Conservation (phyloP, 106 monocot genomes). For the Dendrobium huoshanense region DNA sequence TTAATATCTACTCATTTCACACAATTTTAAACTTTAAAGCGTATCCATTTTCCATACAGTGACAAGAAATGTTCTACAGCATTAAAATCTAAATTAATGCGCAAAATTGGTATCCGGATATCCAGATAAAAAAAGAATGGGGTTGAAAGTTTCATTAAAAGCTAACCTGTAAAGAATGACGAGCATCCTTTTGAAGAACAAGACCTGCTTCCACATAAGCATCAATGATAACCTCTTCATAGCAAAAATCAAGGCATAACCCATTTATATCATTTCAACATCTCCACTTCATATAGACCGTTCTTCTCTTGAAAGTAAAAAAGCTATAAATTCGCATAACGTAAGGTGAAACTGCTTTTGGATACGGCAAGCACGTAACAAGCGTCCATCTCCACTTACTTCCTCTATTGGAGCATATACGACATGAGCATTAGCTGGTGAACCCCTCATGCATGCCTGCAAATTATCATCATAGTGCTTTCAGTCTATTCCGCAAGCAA, state of each 20-base stretch:
- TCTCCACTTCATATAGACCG: neutral
- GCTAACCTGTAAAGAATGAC: constrained; percentile 57
- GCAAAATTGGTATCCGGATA: neutral
- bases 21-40: no score
- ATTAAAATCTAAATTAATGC: no score
- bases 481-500: neutral
- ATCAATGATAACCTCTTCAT: constrained; percentile 70
- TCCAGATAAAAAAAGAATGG: neutral
- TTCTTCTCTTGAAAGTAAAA: neutral
- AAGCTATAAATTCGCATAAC: constrained; percentile 5
- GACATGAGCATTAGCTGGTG: constrained; percentile 77
- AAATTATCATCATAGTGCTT: constrained; percentile 11
- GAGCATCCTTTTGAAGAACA: constrained; percentile 73
- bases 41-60: no score
- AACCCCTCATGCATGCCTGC: constrained; percentile 90
- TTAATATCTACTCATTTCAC: no score
- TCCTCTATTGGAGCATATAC: constrained; percentile 87
- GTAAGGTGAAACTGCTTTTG: constrained; percentile 14
- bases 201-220: constrained; percentile 88
- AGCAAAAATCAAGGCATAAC: constrained; percentile 31
- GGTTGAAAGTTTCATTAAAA: neutral
- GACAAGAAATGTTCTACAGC: no score
- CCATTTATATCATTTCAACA: neutral
- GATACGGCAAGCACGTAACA: constrained; percentile 91
- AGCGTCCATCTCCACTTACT: constrained; percentile 79